A percentile compares a stretch with the other conserved stretches of the same genome.
These are phyloP conservation scores for Penicillium alfredii DNA, from an alignment of 495 filamentous ascomycete genomes.

Conservation along the genomic window DNA sequence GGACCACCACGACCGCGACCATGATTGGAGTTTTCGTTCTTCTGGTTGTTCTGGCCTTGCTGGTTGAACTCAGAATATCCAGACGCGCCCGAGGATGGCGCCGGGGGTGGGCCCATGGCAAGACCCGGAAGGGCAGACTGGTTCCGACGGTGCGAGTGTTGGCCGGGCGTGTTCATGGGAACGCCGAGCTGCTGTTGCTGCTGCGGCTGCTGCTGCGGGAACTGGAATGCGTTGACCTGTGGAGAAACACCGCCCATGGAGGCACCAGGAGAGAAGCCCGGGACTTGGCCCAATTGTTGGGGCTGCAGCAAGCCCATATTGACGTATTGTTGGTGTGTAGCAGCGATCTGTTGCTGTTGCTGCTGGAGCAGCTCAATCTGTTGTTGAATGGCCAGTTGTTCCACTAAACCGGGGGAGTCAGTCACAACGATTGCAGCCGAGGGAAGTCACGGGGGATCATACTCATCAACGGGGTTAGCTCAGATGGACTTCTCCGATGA, in stretches of 20 bases:
- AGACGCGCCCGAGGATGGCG: conserved; percentile 91
- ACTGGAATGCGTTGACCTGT: conserved; percentile 80
- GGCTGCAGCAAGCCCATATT: conserved; percentile 91
- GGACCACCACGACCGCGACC: conserved; percentile 76
- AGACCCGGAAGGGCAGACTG: conserved; percentile 95
- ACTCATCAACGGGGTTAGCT: conserved; percentile 98
- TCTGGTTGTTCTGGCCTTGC: conserved; percentile 51
- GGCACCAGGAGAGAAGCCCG: conserved; percentile 60
- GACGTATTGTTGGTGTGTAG: conserved; percentile 92
- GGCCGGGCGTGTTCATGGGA: conserved; percentile 72
- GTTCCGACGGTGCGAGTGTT: conserved; percentile 87
- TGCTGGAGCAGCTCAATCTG: conserved; percentile 97
- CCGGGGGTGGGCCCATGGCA: conserved; percentile 82
- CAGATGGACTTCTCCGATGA: conserved; percentile 93
- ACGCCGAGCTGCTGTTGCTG: conserved; percentile 67
- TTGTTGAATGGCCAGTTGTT: conserved; percentile 97
- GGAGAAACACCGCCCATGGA: conserved; percentile 69
- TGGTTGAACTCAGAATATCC: conserved; percentile 79
- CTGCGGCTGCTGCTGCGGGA: conserved; percentile 76
- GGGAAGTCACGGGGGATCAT: conserved; percentile 48
- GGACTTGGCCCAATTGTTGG: conserved; percentile 66
- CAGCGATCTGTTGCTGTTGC: conserved; percentile 96
- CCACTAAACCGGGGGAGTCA: conserved; percentile 52
- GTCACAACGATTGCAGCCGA: conserved; percentile 9
- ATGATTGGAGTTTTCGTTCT: conserved; percentile 62